Evolutionary conservation across 371 early-diverging fungal genomes (phyloP), one percentile per base, ranked within the genome.

Genomic region (Mortierella sp.): DNA sequence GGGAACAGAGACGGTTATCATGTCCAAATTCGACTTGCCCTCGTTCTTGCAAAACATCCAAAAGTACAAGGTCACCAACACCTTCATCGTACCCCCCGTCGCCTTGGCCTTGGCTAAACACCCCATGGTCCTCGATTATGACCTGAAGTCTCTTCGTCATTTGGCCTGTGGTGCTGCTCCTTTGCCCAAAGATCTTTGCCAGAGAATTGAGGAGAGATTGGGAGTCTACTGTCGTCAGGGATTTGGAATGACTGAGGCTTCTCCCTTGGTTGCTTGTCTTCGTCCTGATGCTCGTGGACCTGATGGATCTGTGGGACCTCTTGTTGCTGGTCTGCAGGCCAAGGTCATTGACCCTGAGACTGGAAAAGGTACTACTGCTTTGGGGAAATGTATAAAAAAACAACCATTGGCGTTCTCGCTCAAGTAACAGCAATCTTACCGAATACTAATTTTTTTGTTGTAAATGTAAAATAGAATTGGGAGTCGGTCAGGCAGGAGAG

Each of bases 121-220:
- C 72, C 95, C 96, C 42, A 81, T 92, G 52, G 95, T 95, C 16
- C 88, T 89, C n/a, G 84, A 94, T 13, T 95, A 91, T 79, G 91
- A 96, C 76, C 78, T 97, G 48, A 88, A 92, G 1, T 90, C 93
- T 21, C 82, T 97, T 21, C 77, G 91, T n/a, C 83, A 84, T 47
- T 75, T 96, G 10, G 80, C 92, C 21, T 94, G 93, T 73, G 97
- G 96, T 50, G 99, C 97, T 24, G 97, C 98, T 4, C 97, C 97
- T 13, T 88, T 98, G 3, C 88, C 93, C 24, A 84, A 88, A 57
- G 94, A 94, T 54, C 88, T 95, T 11, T 89, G 92, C 48, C 80
- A 90, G 45, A 84, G 88, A 21, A 83, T 95, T 44, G 84, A 91
- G 34, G 75, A 84, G 26, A 90, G 91, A 42, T 87, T 96, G 34